Conservation (phyloP, 2,329 filamentous ascomycete species). For the Microcera coccophila region DNA sequence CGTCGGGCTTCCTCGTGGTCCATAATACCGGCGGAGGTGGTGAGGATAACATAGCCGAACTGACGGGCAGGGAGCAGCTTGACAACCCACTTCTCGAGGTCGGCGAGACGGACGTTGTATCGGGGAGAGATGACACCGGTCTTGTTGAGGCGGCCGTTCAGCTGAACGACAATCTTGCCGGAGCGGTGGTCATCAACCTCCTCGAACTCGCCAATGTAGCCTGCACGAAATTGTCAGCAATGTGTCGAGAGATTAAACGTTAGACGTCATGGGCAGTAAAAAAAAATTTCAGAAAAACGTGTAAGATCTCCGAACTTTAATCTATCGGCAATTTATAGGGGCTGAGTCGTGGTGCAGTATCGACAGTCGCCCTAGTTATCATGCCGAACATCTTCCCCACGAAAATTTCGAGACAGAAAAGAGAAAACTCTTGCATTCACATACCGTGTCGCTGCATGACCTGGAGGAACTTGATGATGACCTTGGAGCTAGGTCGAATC, state of each 20-base stretch:
- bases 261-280: constrained; percentile 64
- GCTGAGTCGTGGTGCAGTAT: constrained; percentile 75
- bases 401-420: not conserved
- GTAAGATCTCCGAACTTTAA: constrained; percentile 86
- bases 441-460: constrained; percentile 99
- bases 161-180: constrained; percentile 99
- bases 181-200: constrained; percentile 99
- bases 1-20: constrained; percentile 99
- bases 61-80: constrained; percentile 99
- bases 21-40: constrained; percentile 99
- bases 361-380: constrained; percentile 99
- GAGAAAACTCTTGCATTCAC: constrained; percentile 39
- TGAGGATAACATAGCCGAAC: constrained; percentile 99
- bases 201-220: constrained; percentile 99
- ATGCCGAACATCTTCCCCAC: constrained; percentile 66
- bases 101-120: constrained; percentile 97
- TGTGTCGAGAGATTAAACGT: constrained; percentile 97
- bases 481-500: constrained; percentile 97
- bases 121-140: constrained; percentile 98
- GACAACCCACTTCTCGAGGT: constrained; percentile 99
- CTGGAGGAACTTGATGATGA: constrained; percentile 98
- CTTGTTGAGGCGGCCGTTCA: constrained; percentile 99
- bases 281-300: constrained; percentile 69
- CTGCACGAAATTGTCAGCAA: constrained; percentile 59
- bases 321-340: constrained; percentile 99